Percentiles rank a stretch among this genome's conserved stretches.
These are phyloP conservation scores for Bipolaris cookei DNA, from an alignment of 2,329 filamentous ascomycete genomes.

Conservation along the genomic window DNA sequence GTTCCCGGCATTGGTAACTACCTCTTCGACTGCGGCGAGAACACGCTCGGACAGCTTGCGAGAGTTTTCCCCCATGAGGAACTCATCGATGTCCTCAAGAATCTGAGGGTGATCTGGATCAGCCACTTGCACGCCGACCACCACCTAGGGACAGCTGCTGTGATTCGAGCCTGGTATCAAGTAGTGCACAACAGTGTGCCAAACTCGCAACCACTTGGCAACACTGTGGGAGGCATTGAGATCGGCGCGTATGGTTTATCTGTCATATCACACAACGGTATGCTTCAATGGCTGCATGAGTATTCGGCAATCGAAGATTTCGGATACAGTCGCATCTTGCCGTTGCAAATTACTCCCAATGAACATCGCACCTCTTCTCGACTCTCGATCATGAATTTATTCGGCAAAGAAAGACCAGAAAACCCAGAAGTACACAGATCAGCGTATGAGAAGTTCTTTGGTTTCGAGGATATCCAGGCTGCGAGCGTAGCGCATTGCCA, in stretches of 20 bases:
- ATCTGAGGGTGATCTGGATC: conserved; percentile 86
- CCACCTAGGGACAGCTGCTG: conserved; percentile 80
- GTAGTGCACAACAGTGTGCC: conserved; percentile 57
- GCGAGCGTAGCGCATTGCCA: conserved; percentile 78
- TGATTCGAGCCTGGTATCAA: conserved; percentile 82
- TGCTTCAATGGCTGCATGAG: conserved; percentile 79
- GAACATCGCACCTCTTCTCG: conserved; percentile 18
- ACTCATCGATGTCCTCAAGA: conserved; percentile 72
- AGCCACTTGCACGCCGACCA: conserved; percentile 97
- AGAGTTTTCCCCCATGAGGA: conserved; percentile 72
- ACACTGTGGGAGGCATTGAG: conserved; percentile 40
- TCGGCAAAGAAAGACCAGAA: conserved; percentile 11
- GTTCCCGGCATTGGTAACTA: conserved; percentile 88
- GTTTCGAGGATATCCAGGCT: conserved; percentile 71
- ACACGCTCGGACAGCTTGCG: conserved; percentile 84
- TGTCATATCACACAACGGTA: conserved; percentile 72
- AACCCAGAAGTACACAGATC: conserved; percentile 16
- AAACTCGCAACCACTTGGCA: conserved; percentile 22
- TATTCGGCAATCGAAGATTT: conserved; percentile 79
- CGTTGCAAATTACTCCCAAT: conserved; percentile 53
- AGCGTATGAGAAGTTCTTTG: conserved; percentile 58
- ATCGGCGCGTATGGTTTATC: conserved; percentile 34
- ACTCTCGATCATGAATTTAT: conserved; percentile 38
- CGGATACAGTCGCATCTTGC: conserved; percentile 68
- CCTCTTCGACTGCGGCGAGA: conserved; percentile 89